Evolutionary conservation across 208 protist species (phyloP).

Genomic region (Crithidia fasciculata): DNA sequence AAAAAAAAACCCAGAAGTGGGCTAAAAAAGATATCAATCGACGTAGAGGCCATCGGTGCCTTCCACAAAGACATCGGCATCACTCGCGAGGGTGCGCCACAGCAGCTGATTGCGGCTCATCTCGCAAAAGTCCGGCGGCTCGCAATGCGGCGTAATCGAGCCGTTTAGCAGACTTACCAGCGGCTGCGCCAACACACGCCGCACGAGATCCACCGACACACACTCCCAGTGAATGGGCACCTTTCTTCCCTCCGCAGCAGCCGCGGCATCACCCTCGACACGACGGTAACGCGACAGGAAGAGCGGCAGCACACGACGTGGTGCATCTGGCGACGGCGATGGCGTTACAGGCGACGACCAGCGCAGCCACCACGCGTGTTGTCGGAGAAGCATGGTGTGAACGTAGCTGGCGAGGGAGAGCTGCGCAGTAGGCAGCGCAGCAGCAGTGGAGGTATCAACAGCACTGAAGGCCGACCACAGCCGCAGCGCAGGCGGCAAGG

Average conservation of each 20-base stretch:
- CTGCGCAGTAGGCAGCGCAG: background rate
- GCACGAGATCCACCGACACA: conserved; percentile 11
- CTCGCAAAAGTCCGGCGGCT: conserved; percentile 59
- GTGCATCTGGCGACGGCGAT: background rate
- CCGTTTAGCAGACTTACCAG: conserved; percentile 36
- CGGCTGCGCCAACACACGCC: conserved; percentile 19
- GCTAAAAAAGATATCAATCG: conserved; percentile 9
- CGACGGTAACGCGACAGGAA: background rate
- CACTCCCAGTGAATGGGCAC: background rate
- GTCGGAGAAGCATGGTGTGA: conserved; percentile 9
- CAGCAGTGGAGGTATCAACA: background rate
- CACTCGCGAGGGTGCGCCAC: conserved; percentile 2
- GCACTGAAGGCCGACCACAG: conserved; percentile 18
- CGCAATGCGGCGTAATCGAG: conserved; percentile 75
- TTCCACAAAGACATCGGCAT: conserved; percentile 43
- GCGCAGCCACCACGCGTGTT: conserved; percentile 19
- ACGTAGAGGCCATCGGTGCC: conserved; percentile 25
- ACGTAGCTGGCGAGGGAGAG: conserved; percentile 24
- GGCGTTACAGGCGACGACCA: background rate
- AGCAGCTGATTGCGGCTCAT: conserved; percentile 24
- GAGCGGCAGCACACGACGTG: conserved; percentile 7
- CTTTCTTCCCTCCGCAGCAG: background rate
- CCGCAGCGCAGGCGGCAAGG: conserved; percentile 12
- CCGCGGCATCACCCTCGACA: background rate
- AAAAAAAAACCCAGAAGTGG: background rate